Base-by-base conservation (phyloP, 768 basidiomycete genomes). In the Kwoniella heveanensis region DNA sequence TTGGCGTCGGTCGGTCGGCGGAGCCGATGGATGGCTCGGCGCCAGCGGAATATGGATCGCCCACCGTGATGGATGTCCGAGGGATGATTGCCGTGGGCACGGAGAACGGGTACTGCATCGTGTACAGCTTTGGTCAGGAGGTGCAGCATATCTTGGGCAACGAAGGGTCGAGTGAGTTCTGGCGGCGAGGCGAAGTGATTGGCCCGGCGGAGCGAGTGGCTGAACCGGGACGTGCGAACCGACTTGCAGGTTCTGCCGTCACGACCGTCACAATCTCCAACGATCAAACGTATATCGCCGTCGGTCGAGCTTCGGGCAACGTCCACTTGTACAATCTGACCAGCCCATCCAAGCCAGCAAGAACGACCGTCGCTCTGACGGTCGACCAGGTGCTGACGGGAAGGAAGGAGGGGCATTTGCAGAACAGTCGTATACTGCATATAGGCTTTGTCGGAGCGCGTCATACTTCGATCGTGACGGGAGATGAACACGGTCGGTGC, bases 11-110 rank as follows among this genome's bases (percentile, higher is more conserved):
- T n/a, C n/a, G n/a, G n/a, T n/a, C n/a, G n/a, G n/a, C n/a, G n/a
- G n/a, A n/a, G n/a, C n/a, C n/a, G n/a, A n/a, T n/a, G n/a, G n/a
- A n/a, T n/a, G n/a, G n/a, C n/a, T n/a, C n/a, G n/a, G n/a, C 26
- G 36, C 21, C 8, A 2, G 13, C 22, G 30, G 47, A 46, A 9
- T 76, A 83, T 19, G 91, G 90, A 1, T 81, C 80, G 0, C 93
- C 95, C 5, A 92, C 88, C 0, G 90, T 89, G 9, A 77, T 97
- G 60, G 86, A 89, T 10, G 89, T 90, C 13, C 91, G 90, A 71
- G 94, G 93, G 0, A 81, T 94, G 60, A 86, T 99, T 32, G 96
- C 92, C 68, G 82, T 97, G 7, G 96, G 96, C 17, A 93, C 90
- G 7, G 87, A 88, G 50, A 83, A 83, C 29, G 96, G 94, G 13